phyloP scores from a whole-genome alignment of 2,329 filamentous ascomycete genomes.

The Coniochaeta prunicola region DNA sequence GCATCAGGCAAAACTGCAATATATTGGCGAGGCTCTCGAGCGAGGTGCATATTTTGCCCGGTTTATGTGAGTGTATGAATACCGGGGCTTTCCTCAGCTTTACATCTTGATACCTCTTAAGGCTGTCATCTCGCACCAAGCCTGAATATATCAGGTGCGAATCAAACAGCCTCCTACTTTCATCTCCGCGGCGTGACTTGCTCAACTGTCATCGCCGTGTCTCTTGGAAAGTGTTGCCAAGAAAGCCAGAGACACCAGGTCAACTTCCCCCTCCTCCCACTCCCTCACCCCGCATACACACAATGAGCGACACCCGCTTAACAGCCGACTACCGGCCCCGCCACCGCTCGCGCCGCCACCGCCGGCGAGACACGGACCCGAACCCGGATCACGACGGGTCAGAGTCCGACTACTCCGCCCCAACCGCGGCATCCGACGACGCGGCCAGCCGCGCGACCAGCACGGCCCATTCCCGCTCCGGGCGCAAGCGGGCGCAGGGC shows the following conservation, averaged over 20 bases:
- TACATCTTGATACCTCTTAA: not conserved
- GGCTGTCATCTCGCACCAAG: not conserved
- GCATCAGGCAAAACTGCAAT: not conserved
- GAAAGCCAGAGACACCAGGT: not conserved
- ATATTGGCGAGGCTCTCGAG: not conserved
- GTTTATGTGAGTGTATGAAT: not conserved
- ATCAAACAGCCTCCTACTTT: not conserved
- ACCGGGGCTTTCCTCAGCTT: not conserved
- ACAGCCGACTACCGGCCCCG: not conserved
- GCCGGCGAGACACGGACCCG: not conserved
- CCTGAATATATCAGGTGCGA: not conserved
- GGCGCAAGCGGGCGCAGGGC: not conserved
- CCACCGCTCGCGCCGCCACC: not conserved
- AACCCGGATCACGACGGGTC: not conserved
- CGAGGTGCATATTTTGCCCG: not conserved
- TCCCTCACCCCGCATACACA: not conserved
- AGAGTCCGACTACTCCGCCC: not conserved
- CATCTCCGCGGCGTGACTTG: not conserved
- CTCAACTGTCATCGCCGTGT: not conserved
- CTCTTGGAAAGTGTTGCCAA: too few relatives aligned
- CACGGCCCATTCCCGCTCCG: not conserved
- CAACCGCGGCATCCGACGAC: not conserved
- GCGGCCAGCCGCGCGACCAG: not conserved
- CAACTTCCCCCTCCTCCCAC: too few relatives aligned
- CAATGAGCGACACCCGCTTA: constrained; percentile 1